phyloP scores from a whole-genome alignment of 192 early-diverging fungal species.

The Cladochytrium replicatum region DNA sequence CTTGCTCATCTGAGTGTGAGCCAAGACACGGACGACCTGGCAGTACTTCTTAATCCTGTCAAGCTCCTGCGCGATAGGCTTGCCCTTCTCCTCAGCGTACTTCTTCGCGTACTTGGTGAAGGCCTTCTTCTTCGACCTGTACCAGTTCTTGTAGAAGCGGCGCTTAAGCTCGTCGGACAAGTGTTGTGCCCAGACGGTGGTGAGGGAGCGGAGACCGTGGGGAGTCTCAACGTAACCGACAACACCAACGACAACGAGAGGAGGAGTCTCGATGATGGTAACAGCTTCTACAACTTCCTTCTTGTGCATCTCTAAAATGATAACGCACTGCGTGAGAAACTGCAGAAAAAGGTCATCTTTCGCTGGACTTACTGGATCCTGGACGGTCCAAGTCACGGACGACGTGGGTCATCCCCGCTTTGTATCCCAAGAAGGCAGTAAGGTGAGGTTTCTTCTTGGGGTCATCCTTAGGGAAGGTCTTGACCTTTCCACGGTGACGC shows the following conservation, averaged over 20 bases:
- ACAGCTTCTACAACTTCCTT: conserved; percentile 99
- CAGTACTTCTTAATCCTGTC: conserved; percentile 99
- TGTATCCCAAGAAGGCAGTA: conserved; percentile 99
- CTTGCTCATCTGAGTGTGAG: conserved; percentile 95
- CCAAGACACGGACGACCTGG: conserved; percentile 92
- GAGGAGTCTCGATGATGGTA: conserved; percentile 95
- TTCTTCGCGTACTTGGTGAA: conserved; percentile 99
- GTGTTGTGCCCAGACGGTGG: conserved; percentile 99
- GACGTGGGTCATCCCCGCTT: conserved; percentile 99
- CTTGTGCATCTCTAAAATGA: conserved; percentile 95
- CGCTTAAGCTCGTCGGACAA: conserved; percentile 94
- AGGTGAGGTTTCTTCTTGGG: conserved; percentile 87
- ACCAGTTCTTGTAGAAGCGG: conserved; percentile 99
- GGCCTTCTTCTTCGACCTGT: conserved; percentile 99
- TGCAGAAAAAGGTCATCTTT: conserved; percentile 13
- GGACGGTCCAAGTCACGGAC: conserved; percentile 99
- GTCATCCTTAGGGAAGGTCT: conserved; percentile 99
- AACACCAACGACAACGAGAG: conserved; percentile 95
- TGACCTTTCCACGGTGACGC: conserved; percentile 88
- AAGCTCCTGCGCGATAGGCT: conserved; percentile 79
- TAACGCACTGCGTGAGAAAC: no score
- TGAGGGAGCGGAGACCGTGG: conserved; percentile 91
- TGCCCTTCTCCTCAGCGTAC: conserved; percentile 77
- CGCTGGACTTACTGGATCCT: conserved; percentile 79
- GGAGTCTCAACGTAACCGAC: conserved; percentile 99